Percentiles rank a stretch among this genome's conserved stretches.
Evolutionary conservation across 306 rosid genomes (phyloP).

Genomic region (Cucumis sativus): DNA sequence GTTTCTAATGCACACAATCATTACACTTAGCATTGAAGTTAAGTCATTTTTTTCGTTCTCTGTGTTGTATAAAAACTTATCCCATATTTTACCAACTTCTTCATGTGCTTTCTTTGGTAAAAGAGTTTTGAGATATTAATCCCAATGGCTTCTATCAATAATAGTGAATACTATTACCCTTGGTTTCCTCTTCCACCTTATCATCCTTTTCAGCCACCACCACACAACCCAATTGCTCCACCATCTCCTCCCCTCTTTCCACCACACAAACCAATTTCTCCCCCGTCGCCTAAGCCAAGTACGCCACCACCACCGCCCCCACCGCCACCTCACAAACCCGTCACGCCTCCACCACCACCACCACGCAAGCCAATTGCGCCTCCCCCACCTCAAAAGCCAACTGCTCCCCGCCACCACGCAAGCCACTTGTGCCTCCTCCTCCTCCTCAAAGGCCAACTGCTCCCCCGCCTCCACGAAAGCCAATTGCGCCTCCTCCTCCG

Average conservation of each 20-base stretch:
- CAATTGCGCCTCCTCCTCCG: constrained; percentile 8
- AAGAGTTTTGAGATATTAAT: background rate
- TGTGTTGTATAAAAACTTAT: background rate
- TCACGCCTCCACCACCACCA: background rate
- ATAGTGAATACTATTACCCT: constrained; percentile 17
- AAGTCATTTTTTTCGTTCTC: background rate
- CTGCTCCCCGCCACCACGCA: background rate
- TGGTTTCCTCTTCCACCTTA: constrained; percentile 13
- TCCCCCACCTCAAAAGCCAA: constrained; percentile 13
- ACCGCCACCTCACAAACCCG: constrained; percentile 6
- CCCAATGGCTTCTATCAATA: constrained; percentile 35
- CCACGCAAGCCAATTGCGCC: constrained; percentile 8
- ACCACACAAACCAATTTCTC: constrained; percentile 12
- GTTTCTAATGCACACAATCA: constrained; percentile 7
- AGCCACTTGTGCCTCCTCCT: constrained; percentile 3
- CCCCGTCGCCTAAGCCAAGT: constrained; percentile 14
- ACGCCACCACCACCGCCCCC: constrained; percentile 21
- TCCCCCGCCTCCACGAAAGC: constrained; percentile 16
- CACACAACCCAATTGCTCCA: constrained; percentile 28
- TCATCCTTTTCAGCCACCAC: constrained; percentile 10
- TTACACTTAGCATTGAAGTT: background rate
- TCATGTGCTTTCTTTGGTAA: constrained; percentile 1
- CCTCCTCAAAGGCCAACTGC: background rate
- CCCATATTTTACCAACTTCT: background rate
- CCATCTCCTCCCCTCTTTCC: background rate